These are phyloP conservation scores for Solanum clarkiae DNA, from an alignment of 257 asterid species.

Conservation along the genomic window DNA sequence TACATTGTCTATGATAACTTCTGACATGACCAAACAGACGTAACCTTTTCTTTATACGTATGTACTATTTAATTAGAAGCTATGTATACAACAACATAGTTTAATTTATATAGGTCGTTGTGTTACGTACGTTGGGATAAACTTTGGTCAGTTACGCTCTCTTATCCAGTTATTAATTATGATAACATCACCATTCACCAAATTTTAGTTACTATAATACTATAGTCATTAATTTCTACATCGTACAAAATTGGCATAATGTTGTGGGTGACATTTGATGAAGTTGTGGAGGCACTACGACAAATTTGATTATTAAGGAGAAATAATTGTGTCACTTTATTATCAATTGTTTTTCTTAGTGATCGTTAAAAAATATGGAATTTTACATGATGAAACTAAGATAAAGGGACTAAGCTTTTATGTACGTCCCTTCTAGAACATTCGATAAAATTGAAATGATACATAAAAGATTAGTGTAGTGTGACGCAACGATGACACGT, in stretches of 20 bases:
- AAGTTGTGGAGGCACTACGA: not conserved
- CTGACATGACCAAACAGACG: not conserved
- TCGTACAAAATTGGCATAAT: not conserved
- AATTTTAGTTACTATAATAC: not conserved
- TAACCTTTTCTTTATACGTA: not conserved
- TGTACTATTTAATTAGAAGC: not conserved
- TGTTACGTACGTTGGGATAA: not conserved
- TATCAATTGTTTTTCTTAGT: not conserved
- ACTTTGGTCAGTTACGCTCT: not conserved
- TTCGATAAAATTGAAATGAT: not conserved
- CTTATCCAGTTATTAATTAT: not conserved
- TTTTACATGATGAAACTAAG: not conserved
- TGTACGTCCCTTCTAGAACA: not conserved
- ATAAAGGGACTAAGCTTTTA: not conserved
- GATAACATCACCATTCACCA: not conserved
- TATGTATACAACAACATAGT: not conserved
- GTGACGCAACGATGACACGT: too few species aligned
- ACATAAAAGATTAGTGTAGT: too few species aligned
- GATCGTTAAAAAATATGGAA: not conserved
- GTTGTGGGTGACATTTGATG: not conserved
- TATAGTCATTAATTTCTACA: not conserved
- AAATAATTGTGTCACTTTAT: too few species aligned
- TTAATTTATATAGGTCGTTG: not conserved
- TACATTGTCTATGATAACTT: not conserved
- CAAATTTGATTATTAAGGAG: too few species aligned